Evolutionary conservation across 257 asterid species (phyloP), one percentile per base, ranked within the genome.

Genomic region (Thymus quinquecostatus): DNA sequence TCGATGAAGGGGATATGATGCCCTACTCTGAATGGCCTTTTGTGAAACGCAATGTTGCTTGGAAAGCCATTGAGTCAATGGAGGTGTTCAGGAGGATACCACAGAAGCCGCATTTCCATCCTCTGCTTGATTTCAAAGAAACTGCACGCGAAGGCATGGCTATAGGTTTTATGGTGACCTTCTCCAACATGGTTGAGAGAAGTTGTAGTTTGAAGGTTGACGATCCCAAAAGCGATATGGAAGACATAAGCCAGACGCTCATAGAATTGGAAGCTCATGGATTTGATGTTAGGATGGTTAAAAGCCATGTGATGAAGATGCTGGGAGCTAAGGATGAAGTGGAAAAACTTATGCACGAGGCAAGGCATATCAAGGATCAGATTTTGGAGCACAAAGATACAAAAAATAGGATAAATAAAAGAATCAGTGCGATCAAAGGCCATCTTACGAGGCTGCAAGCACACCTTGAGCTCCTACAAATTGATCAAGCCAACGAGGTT

Each of bases 51-150:
- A 70, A 68, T 9, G 14, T 41, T 10, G 84, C 82, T 36, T 92
- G 98, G 96, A 64, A 82, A 69, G 70, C 84, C 1, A 45, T 92
- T 10, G 94, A 92, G 61, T 79, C 90, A 29, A 77, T 86, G 92
- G 94, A 83, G 21, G 86, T 78, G 56, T 88, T 92, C 70, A 73
- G 27, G 70, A 86, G 61, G 70, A 55, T 84, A 63, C 98, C 98
- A 11, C 98, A 89, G 51, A 86, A 68, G 67, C 96, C 97, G 34
- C 98, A 92, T 84, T 92, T 92, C 81, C 58, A 57, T 64, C 92
- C 96, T 10, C 66, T 92, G 67, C 68, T 36, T 40, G 34, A 74
- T 1, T 68, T 47, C 30, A 84, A 76, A 71, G 96, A 92, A 73
- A 77, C 83, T 72, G 57, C 66, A 5, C 96, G 98, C 1, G 96